Percentiles rank a stretch among this genome's conserved stretches.
These are phyloP conservation scores for Penicillium lagena DNA, from an alignment of 495 filamentous ascomycete genomes.

Conservation along the genomic window DNA sequence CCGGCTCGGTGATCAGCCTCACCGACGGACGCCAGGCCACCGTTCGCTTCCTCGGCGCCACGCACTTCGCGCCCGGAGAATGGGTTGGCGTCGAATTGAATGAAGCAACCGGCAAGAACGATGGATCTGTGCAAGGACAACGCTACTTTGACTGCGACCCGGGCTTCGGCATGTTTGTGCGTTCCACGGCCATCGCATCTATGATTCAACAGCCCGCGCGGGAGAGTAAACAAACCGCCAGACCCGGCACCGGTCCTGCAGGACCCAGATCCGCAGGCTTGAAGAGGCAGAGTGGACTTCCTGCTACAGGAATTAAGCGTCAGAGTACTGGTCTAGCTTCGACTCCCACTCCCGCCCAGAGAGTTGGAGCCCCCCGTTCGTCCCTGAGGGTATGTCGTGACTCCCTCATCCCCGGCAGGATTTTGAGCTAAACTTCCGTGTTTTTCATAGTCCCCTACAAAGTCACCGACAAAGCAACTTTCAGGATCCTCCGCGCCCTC, in stretches of 20 bases:
- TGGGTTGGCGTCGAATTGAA: constrained; percentile 92
- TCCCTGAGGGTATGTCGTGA: constrained; percentile 51
- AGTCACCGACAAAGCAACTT: constrained; percentile 75
- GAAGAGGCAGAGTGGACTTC: constrained; percentile 35
- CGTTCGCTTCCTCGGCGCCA: constrained; percentile 74
- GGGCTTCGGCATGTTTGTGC: constrained; percentile 83
- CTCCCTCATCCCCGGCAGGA: background rate
- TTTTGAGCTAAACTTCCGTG: constrained; percentile 1
- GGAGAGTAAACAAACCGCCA: constrained; percentile 29
- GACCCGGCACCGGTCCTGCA: constrained; percentile 16
- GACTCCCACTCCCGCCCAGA: constrained; percentile 58
- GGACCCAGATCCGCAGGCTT: constrained; percentile 23
- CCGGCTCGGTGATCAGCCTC: constrained; percentile 60
- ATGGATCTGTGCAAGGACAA: constrained; percentile 83
- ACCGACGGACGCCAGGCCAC: constrained; percentile 69
- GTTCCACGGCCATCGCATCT: constrained; percentile 51
- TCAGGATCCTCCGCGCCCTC: constrained; percentile 51
- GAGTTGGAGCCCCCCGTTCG: constrained; percentile 35
- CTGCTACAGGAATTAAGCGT: constrained; percentile 49
- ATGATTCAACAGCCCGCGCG: constrained; percentile 53
- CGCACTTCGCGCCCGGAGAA: constrained; percentile 71
- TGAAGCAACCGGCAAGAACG: constrained; percentile 83
- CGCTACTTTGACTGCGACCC: constrained; percentile 84
- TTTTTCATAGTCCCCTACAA: constrained; percentile 58
- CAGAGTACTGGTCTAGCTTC: constrained; percentile 57